A percentile compares a stretch with the other conserved stretches of the same genome.
Conservation (phyloP, 768 basidiomycete species). For the Amanita subjunquillea region DNA sequence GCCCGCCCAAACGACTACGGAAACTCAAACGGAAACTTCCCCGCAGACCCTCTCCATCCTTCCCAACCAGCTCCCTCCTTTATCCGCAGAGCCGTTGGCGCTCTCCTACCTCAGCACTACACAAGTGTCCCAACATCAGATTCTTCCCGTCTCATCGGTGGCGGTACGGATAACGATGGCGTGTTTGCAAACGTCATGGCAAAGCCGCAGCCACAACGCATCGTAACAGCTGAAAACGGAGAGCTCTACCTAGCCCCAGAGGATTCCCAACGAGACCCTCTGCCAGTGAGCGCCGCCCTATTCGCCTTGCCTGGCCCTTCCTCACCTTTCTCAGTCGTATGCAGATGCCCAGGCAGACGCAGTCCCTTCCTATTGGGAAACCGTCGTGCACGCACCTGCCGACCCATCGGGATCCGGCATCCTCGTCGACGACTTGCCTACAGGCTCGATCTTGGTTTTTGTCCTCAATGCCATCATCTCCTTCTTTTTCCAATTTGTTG, state of each 20-base stretch:
- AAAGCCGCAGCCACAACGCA: conserved; percentile 52
- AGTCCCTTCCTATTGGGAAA: conserved; percentile 96
- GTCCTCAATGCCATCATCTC: conserved; percentile 74
- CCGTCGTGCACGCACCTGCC: conserved; percentile 76
- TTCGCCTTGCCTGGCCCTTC: background rate
- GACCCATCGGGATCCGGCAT: conserved; percentile 39
- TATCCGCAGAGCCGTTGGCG: conserved; percentile 48
- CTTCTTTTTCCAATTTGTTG: conserved; percentile 95
- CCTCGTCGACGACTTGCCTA: conserved; percentile 87
- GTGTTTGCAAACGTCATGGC: conserved; percentile 94
- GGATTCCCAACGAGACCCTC: conserved; percentile 68
- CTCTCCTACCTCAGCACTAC: conserved; percentile 60
- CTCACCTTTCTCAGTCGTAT: conserved; percentile 51
- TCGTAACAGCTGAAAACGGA: conserved; percentile 43
- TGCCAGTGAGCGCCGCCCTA: conserved; percentile 55
- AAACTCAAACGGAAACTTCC: conserved; percentile 61
- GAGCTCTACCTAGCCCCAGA: conserved; percentile 63
- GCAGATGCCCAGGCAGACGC: conserved; percentile 80
- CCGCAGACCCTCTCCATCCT: conserved; percentile 32
- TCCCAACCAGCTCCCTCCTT: conserved; percentile 36
- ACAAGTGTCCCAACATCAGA: conserved; percentile 35
- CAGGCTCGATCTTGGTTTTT: conserved; percentile 70
- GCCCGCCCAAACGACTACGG: conserved; percentile 62
- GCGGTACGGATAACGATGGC: conserved; percentile 79
- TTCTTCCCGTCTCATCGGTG: conserved; percentile 35